Evolutionary conservation across 345 rosid species (phyloP), one percentile per base, ranked within the genome.

Genomic region (Cochlearia excelsa): DNA sequence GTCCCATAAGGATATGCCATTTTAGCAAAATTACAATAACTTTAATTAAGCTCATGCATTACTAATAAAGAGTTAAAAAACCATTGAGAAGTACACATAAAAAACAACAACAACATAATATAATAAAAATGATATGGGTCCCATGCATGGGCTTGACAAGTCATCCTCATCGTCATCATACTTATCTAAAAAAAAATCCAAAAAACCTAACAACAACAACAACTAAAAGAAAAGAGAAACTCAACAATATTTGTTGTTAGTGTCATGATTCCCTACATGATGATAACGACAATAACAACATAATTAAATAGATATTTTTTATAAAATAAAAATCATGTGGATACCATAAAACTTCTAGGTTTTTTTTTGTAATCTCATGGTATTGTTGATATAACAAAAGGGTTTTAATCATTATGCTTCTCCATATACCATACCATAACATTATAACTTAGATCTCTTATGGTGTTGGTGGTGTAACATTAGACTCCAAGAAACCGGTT

Each of bases 401-500:
- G 7, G 26, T 28, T 59, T 37, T 54, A 28, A 16, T 48, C 23
- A 47, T 51, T 60, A 38, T 53, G 37, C 54, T 51, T 51, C 58
- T 28, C 42, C 45, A 34, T 45, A 65, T 48, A 51, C 48, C 66
- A 59, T 59, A 48, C 54, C 65, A 68, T 61, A 35, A 23, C 56
- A 52, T 39, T n/a, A n/a, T n/a, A n/a, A n/a, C n/a, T n/a, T n/a
- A n/a, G 5, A 57, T 57, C 64, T 63, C 66, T 10, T 52, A 55
- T 65, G 54, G 61, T 64, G 65, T 3, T 65, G 66, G 46, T 54
- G 76, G 60, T 33, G 46, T 26, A 50, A 51, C 30, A 35, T 65
- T 52, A 3, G 63, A 58, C n/a, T 89, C 95, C 59, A 89, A 78
- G 73, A 84, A 84, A 48, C 97, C 97, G 42, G 91, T 86, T 75